Evolutionary conservation across 129 eudicot genomes (phyloP), one percentile per base, ranked within the genome.

Genomic region (Tanacetum coccineum): DNA sequence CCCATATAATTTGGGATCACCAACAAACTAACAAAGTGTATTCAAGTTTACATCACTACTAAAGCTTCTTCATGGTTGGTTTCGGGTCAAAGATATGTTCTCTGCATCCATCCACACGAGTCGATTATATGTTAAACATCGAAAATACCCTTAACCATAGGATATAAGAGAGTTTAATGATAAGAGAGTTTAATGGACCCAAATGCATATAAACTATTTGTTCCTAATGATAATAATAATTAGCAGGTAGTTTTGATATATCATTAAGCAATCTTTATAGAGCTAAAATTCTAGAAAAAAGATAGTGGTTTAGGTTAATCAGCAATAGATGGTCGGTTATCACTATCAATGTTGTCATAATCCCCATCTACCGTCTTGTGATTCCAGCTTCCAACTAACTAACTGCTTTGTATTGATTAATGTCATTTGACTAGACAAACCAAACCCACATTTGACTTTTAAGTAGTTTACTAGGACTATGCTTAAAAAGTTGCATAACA

Each of bases 381-480:
- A 76, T 68, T 50, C 73, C 80, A 61, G 64, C 80, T 75, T 75
- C 63, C 68, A 73, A 53, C 63, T 10, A 30, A 66, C 70, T 60
- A 76, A 65, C 78, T 65, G 60, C 52, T 42, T 52, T 52, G 51
- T 68, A 51, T 62, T 68, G 62, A 76, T 68, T 68, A 50, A 76
- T 76, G 62, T 58, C 64, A 44, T 42, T 66, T 47, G 78, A 64
- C 78, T 4, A 65, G 5, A 47, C 10, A 64, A 75, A 66, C 39
- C 73, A 67, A 66, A 59, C 74, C 73, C 9, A 20, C 68, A 36
- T 67, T 74, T 75, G 68, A 67, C 74, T 68, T 20, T 50, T 15
- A 15, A 7, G 65, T 74, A 21, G n/a, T 52, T 63, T 36, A 15
- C 52, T 40, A 63, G 18, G 25, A 75, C 25, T 48, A 10, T 50